Base-by-base conservation (phyloP, 495 filamentous ascomycete genomes). In the Penicillium waksmanii region DNA sequence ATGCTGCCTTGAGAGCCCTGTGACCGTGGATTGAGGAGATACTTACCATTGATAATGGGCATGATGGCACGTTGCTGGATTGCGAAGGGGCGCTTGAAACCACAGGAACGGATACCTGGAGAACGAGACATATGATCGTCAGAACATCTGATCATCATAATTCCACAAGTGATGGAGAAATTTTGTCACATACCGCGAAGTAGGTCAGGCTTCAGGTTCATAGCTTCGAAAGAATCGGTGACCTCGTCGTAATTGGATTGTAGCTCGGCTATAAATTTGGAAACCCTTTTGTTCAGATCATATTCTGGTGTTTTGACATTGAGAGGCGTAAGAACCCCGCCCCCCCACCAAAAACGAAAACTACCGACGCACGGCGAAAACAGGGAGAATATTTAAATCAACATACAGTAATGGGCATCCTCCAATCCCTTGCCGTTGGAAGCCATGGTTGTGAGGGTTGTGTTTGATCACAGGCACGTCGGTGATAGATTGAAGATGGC, bases 171-270 rank as follows among this genome's bases (percentile, higher is more conserved):
- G 21, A 3, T 3, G 21, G 21, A 21, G 21, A 21, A 21, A 21
- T 21, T 21, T 21, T 21, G 21, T 66, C 49, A 80, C 88, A 80
- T 87, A 95, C 92, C 95, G 82, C 95, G 93, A 70, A 98, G 89
- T 71, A 98, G 87, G 85, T 98, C 95, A 50, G 89, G 67, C 85
- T 96, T 96, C 70, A 98, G 85, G 80, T 89, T 87, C 95, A 98
- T 98, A 61, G 92, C 84, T 80, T 98, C 95, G 78, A 98, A 98
- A 57, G 93, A 96, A 79, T 99, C 95, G 76, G 93, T 95, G 69
- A 93, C 91, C 86, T 99, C 96, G 86, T 99, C 95, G 82, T 99
- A 99, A 90, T 98, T 99, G 70, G 93, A 97, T 82, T 98, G 96
- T 83, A 99, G 98, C 82, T 93, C 90, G 74, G 90, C 96, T 96